Evolutionary conservation across 768 basidiomycete genomes (phyloP).

Genomic region (Strobilomyces confusus): DNA sequence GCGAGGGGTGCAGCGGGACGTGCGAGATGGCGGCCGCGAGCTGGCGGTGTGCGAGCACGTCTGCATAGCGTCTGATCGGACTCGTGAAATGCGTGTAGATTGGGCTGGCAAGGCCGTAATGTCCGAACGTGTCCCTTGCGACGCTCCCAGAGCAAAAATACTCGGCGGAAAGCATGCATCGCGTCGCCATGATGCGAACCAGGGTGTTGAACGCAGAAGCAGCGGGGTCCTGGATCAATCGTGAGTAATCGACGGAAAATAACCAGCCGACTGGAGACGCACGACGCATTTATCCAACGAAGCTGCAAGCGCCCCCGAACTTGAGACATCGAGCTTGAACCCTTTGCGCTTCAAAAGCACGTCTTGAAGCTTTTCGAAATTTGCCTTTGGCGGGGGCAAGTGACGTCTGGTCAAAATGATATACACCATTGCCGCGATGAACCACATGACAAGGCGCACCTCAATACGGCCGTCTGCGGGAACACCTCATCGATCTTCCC

Average conservation of each 20-base stretch:
- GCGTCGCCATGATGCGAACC: constrained; percentile 97
- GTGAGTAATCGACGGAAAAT: neutral
- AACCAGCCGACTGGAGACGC: constrained; percentile 26
- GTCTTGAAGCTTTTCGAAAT: constrained; percentile 95
- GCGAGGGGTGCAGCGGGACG: constrained; percentile 73
- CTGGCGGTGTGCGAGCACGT: constrained; percentile 93
- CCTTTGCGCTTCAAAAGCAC: constrained; percentile 83
- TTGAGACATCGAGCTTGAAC: constrained; percentile 81
- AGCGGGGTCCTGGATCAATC: constrained; percentile 55
- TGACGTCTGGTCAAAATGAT: constrained; percentile 63
- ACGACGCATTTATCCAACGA: constrained; percentile 88
- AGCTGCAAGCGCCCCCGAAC: constrained; percentile 82
- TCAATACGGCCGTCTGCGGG: constrained; percentile 91
- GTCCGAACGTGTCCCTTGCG: constrained; percentile 85
- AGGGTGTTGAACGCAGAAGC: constrained; percentile 95
- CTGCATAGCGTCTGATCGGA: constrained; percentile 93
- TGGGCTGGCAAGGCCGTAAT: constrained; percentile 94
- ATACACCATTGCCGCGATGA: neutral
- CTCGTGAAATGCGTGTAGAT: constrained; percentile 99
- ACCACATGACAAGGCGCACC: constrained; percentile 38
- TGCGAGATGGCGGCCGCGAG: constrained; percentile 87
- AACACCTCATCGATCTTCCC: constrained; percentile 89
- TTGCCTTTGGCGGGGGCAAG: constrained; percentile 83
- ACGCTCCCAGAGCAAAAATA: constrained; percentile 98
- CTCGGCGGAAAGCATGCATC: constrained; percentile 97